phyloP scores from a whole-genome alignment of 257 asterid genomes.

The Datura wrightii region DNA sequence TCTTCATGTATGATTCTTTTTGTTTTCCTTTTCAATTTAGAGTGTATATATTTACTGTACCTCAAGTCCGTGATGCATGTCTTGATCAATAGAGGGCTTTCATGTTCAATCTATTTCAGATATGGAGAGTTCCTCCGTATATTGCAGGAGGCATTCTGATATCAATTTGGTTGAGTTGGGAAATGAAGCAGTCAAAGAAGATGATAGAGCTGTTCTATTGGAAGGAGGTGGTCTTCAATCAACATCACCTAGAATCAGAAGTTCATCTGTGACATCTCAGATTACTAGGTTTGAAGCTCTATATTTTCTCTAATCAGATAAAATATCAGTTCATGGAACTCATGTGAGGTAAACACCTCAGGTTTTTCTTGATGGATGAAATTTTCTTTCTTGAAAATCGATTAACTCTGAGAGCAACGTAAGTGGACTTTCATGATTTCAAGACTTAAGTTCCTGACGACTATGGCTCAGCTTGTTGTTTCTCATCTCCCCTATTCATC shows the following conservation, averaged over 20 bases:
- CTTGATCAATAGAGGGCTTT: neutral
- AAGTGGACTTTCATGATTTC: constrained; percentile 38
- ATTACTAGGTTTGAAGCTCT: constrained; percentile 60
- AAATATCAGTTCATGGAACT: constrained; percentile 12
- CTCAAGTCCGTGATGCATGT: neutral
- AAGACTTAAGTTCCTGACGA: neutral
- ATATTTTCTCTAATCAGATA: constrained; percentile 24
- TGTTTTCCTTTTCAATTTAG: neutral
- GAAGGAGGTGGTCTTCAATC: constrained; percentile 80
- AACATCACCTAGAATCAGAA: constrained; percentile 57
- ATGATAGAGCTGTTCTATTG: constrained; percentile 73
- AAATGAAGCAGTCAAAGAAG: constrained; percentile 63
- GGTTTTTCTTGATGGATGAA: constrained; percentile 79
- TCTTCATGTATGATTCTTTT: neutral
- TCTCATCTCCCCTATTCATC: constrained; percentile 22
- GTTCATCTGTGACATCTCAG: constrained; percentile 65
- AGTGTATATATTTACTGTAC: neutral
- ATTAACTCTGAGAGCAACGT: constrained; percentile 84
- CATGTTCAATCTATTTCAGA: neutral
- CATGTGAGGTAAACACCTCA: constrained; percentile 43
- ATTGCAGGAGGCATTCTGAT: constrained; percentile 69
- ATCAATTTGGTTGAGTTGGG: constrained; percentile 71
- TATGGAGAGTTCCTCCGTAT: constrained; percentile 33
- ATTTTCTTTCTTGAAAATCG: constrained; percentile 81
- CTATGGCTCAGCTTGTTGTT: constrained; percentile 15